A percentile compares a stretch with the other conserved stretches of the same genome.
Evolutionary conservation across 768 basidiomycete genomes (phyloP).

Genomic region (Boletellus emodensis): DNA sequence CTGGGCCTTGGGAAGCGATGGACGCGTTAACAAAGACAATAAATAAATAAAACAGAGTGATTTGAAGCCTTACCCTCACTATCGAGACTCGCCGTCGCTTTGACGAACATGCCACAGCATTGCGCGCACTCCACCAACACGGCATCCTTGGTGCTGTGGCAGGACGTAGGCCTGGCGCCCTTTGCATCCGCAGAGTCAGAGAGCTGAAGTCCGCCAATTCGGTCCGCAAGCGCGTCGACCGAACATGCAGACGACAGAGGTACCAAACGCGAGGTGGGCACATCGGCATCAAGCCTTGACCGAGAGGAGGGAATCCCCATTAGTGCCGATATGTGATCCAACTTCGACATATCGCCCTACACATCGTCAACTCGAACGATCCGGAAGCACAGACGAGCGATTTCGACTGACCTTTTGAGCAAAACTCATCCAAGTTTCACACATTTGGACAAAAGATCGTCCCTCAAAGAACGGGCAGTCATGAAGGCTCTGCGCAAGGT

Average conservation of each 20-base stretch:
- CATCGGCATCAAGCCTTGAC: background rate
- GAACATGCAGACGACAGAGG: conserved; percentile 1
- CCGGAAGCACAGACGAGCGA: background rate
- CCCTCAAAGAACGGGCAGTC: conserved; percentile 43
- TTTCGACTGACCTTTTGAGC: conserved; percentile 52
- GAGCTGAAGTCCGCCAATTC: conserved; percentile 20
- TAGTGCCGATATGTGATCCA: conserved; percentile 46
- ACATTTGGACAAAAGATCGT: conserved; percentile 55
- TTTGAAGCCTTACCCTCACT: conserved; percentile 6
- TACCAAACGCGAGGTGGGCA: background rate
- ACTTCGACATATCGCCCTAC: conserved; percentile 44
- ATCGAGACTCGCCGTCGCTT: conserved; percentile 37
- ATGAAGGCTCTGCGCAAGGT: conserved; percentile 36
- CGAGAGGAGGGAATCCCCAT: conserved; percentile 27
- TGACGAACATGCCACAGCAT: conserved; percentile 42
- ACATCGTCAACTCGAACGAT: background rate
- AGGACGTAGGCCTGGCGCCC: background rate
- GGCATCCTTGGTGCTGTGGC: conserved; percentile 3
- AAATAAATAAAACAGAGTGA: background rate
- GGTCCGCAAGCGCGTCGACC: conserved; percentile 18
- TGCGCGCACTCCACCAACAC: conserved; percentile 37
- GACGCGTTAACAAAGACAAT: no score
- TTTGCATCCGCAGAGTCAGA: conserved; percentile 6
- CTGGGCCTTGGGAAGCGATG: conserved; percentile 6
- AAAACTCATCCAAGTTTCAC: conserved; percentile 69